Evolutionary conservation across 805 yeast species (phyloP).

Genomic region (Cyberlindnera japonica): DNA sequence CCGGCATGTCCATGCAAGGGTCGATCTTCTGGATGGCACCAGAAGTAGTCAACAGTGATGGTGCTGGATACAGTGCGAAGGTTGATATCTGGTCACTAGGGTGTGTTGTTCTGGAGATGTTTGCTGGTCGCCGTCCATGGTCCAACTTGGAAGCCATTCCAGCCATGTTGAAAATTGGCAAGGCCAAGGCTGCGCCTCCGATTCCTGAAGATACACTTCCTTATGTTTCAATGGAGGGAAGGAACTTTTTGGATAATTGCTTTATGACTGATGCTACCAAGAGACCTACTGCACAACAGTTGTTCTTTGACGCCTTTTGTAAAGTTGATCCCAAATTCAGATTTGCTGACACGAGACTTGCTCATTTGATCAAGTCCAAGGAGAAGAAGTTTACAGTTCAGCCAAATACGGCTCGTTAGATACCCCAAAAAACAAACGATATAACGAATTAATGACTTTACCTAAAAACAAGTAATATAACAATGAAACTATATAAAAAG

Average conservation of each 20-base stretch:
- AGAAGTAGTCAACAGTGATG: constrained; percentile 88
- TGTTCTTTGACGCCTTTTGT: constrained; percentile 55
- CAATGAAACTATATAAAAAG: too few relatives aligned
- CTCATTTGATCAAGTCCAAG: constrained; percentile 46
- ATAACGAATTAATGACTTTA: background rate
- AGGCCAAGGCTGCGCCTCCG: constrained; percentile 88
- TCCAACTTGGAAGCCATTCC: constrained; percentile 91
- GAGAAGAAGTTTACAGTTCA: constrained; percentile 28
- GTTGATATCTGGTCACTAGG: constrained; percentile 98
- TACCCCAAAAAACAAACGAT: too few relatives aligned
- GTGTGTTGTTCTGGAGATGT: constrained; percentile 96
- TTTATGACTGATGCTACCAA: constrained; percentile 74
- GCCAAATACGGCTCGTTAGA: background rate
- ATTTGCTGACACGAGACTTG: constrained; percentile 53
- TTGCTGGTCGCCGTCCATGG: constrained; percentile 98
- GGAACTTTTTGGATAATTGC: constrained; percentile 69
- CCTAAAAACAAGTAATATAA: too few relatives aligned
- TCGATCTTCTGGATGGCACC: constrained; percentile 99
- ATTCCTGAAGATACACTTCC: constrained; percentile 84
- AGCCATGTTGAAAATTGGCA: constrained; percentile 87
- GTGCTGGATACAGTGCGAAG: constrained; percentile 94
- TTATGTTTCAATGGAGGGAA: constrained; percentile 59
- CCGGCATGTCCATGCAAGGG: constrained; percentile 98
- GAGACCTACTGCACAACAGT: constrained; percentile 80
- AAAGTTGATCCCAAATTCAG: constrained; percentile 37